Conservation (phyloP, 805 yeast species). For the Candida krabiensis region DNA sequence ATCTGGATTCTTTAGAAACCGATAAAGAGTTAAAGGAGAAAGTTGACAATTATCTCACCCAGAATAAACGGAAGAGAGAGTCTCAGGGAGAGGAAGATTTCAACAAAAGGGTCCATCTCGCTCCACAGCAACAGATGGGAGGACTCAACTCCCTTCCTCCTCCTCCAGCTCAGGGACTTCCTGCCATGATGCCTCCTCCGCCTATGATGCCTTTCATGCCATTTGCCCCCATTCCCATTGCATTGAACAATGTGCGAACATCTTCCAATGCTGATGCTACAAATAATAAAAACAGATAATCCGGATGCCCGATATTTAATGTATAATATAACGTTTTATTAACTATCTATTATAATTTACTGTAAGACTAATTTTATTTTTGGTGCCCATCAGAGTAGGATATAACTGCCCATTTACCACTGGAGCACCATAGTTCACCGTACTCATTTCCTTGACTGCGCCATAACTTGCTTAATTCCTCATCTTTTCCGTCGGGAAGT, state of each 20-base stretch:
- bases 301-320: too few species aligned
- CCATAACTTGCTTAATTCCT: slow-evolving; percentile 61
- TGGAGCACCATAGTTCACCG: slow-evolving; percentile 78
- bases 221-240: slow-evolving; percentile 18
- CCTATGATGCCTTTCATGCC: slow-evolving; percentile 36
- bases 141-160: slow-evolving; percentile 26
- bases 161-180: slow-evolving; percentile 32
- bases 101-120: slow-evolving; percentile 20
- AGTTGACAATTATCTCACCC: slow-evolving; percentile 51
- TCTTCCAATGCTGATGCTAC: neutral
- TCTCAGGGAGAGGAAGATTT: slow-evolving; percentile 10
- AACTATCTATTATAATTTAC: too few species aligned
- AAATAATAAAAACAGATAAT: slow-evolving; percentile 5
- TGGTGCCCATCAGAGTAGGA: slow-evolving; percentile 48
- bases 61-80: slow-evolving; percentile 21
- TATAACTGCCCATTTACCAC: slow-evolving; percentile 94
- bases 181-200: slow-evolving; percentile 37
- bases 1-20: slow-evolving; percentile 65
- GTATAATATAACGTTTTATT: too few species aligned
- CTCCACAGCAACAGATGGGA: too few species aligned
- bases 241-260: slow-evolving; percentile 7
- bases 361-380: neutral
- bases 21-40: slow-evolving; percentile 60
- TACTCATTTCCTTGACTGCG: slow-evolving; percentile 55
- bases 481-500: slow-evolving; percentile 69